Base-by-base conservation (phyloP, 2,329 filamentous ascomycete species). In the Talaromyces amestolkiae region DNA sequence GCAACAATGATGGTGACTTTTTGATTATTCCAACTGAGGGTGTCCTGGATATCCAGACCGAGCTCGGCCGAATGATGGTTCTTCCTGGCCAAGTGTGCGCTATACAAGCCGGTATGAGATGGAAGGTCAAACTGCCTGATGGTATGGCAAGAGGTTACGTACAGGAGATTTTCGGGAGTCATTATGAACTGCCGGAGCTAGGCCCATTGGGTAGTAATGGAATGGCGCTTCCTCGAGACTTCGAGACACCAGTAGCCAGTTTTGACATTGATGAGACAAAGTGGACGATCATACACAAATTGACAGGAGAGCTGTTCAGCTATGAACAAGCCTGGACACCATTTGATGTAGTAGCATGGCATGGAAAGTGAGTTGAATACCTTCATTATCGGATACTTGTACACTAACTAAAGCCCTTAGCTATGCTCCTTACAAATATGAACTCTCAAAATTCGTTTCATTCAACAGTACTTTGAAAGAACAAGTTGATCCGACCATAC, bases 311-410 rank as follows among this genome's bases (percentile, higher is more conserved):
- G 27, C 81, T 88, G 17, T 88, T 86, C 69, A 76, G 77, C 6
- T 84, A 82, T 61, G 79, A 80, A 39, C 87, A 89, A 72, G 78
- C 76, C n/a, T 86, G 89, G 72, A 86, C 83, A 1, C 87, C 87
- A 0, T 90, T 89, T 71, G 87, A 89, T 69, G 87, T 89, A 1
- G 85, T 89, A 0, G 87, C 85, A 2, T 89, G 87, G 87, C 86
- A 89, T 69, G 87, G 87, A 17, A 85, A 83, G 54, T 87, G 49
- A 33, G 49, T 17, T 27, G 6, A 27, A 27, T 27, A 27, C 27
- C 27, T 27, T 27, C 27, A 27, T 27, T 3, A 27, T 6, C 6
- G 27, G 27, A 27, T 27, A 27, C 3, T 27, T 27, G 3, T n/a
- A 31, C 31, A 31, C 24, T 33, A 33, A 53, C 6, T 15, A 15